phyloP scores from a whole-genome alignment of 768 basidiomycete genomes.

The Leccinum barrowsii region DNA sequence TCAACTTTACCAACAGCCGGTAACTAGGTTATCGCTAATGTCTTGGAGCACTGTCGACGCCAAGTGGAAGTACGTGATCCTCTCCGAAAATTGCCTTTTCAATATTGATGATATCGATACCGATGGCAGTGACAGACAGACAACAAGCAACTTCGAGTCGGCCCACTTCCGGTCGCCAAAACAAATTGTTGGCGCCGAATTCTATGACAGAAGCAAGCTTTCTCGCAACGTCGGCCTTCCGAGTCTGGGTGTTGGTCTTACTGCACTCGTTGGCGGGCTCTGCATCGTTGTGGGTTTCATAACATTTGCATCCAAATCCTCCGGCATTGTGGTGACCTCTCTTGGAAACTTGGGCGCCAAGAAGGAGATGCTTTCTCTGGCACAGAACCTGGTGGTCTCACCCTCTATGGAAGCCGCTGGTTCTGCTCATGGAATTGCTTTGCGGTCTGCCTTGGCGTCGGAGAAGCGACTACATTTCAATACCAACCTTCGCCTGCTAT shows the following conservation, averaged over 20 bases:
- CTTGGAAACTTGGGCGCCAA: not conserved
- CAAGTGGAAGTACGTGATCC: slow-evolving; percentile 5
- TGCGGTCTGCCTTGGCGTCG: slow-evolving; percentile 27
- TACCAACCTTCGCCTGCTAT: slow-evolving; percentile 28
- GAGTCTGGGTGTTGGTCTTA: too few species aligned
- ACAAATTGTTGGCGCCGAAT: too few species aligned
- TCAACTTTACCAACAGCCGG: too few species aligned
- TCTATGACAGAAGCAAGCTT: too few species aligned
- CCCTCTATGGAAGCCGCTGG: slow-evolving; percentile 30
- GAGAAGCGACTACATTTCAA: slow-evolving; percentile 25
- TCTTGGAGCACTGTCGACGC: not conserved
- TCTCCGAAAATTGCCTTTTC: not conserved
- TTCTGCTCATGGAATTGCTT: slow-evolving; percentile 22
- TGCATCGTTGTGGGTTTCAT: not conserved
- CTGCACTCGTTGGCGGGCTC: too few species aligned
- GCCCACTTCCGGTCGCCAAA: too few species aligned
- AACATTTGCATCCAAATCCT: slow-evolving; percentile 14
- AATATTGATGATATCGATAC: too few species aligned
- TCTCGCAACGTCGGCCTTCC: too few species aligned
- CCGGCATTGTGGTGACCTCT: slow-evolving; percentile 23
- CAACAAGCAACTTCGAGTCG: too few species aligned
- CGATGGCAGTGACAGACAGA: too few species aligned
- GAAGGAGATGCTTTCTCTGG: slow-evolving; percentile 20
- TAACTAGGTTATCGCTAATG: too few species aligned
- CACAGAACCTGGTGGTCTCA: slow-evolving; percentile 19